Evolutionary conservation across 495 filamentous ascomycete genomes (phyloP).

Genomic region (Hypomontagnella submonticulosa): DNA sequence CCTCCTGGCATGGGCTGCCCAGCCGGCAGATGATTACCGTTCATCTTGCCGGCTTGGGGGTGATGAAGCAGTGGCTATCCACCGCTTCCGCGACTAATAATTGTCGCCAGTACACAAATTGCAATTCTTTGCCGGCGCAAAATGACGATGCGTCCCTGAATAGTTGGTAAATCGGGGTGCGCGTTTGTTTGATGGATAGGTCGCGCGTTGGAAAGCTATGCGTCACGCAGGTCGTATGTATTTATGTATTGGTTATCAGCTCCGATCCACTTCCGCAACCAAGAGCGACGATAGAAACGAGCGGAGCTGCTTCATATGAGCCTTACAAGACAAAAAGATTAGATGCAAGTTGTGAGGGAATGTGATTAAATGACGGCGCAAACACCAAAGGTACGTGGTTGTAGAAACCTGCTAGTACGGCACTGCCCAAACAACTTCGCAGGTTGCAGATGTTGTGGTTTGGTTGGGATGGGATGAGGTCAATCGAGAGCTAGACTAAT

Average conservation of each 20-base stretch:
- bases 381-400: neutral
- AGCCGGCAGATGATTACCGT: slow-evolving; percentile 71
- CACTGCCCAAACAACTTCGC: slow-evolving; percentile 21
- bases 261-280: slow-evolving; percentile 43
- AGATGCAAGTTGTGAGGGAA: slow-evolving; percentile 10
- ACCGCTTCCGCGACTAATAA: slow-evolving; percentile 46
- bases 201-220: slow-evolving; percentile 27
- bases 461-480: slow-evolving; percentile 36
- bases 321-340: slow-evolving; percentile 15
- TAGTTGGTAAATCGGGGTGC: neutral
- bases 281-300: slow-evolving; percentile 22
- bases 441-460: slow-evolving; percentile 12
- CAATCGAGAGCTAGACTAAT: slow-evolving; percentile 37
- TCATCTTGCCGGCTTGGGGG: slow-evolving; percentile 71
- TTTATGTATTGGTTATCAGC: slow-evolving; percentile 17
- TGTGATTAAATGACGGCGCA: slow-evolving; percentile 8
- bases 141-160: neutral
- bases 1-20: slow-evolving; percentile 65
- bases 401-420: slow-evolving; percentile 4
- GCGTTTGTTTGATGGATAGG: slow-evolving; percentile 21
- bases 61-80: slow-evolving; percentile 60
- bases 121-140: slow-evolving; percentile 7
- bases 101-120: slow-evolving; percentile 25
- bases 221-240: slow-evolving; percentile 8
- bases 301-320: slow-evolving; percentile 26